These are phyloP conservation scores for Cercophora newfieldiana DNA, from an alignment of 495 filamentous ascomycete species.

Conservation along the genomic window DNA sequence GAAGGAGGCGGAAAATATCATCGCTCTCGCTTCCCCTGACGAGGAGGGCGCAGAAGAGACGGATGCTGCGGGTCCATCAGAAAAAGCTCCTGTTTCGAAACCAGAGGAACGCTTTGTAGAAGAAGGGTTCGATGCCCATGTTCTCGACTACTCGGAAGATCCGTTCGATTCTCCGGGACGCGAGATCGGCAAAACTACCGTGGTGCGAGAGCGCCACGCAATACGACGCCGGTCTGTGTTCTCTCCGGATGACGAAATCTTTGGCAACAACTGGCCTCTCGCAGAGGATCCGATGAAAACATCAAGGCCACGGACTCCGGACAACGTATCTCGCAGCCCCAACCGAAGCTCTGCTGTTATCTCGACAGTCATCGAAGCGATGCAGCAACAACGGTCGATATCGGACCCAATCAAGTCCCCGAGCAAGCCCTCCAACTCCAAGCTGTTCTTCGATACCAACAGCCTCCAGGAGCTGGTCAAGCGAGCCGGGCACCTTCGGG, in stretches of 20 bases:
- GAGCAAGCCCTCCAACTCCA: slow-evolving; percentile 57
- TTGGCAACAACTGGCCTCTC: slow-evolving; percentile 52
- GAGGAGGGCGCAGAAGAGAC: slow-evolving; percentile 58
- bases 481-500: slow-evolving; percentile 73
- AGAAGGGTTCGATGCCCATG: slow-evolving; percentile 50
- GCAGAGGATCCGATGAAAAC: slow-evolving; percentile 31
- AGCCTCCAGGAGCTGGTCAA: slow-evolving; percentile 85
- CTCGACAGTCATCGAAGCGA: slow-evolving; percentile 71
- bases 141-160: slow-evolving; percentile 37
- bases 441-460: slow-evolving; percentile 88
- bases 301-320: slow-evolving; percentile 42
- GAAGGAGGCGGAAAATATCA: slow-evolving; percentile 86
- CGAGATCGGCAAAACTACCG: slow-evolving; percentile 42
- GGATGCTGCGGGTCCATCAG: slow-evolving; percentile 27
- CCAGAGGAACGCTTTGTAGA: slow-evolving; percentile 60
- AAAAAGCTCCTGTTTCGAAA: slow-evolving; percentile 31
- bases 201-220: slow-evolving; percentile 43
- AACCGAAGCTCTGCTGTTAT: slow-evolving; percentile 62
- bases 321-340: slow-evolving; percentile 25
- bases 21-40: slow-evolving; percentile 79
- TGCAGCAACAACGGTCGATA: slow-evolving; percentile 63
- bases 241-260: slow-evolving; percentile 64
- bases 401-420: slow-evolving; percentile 47
- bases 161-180: slow-evolving; percentile 38
- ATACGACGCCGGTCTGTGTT: slow-evolving; percentile 58